Evolutionary conservation across 2,329 filamentous ascomycete genomes (phyloP), one percentile per base, ranked within the genome.

Genomic region (Fusarium agapanthi): DNA sequence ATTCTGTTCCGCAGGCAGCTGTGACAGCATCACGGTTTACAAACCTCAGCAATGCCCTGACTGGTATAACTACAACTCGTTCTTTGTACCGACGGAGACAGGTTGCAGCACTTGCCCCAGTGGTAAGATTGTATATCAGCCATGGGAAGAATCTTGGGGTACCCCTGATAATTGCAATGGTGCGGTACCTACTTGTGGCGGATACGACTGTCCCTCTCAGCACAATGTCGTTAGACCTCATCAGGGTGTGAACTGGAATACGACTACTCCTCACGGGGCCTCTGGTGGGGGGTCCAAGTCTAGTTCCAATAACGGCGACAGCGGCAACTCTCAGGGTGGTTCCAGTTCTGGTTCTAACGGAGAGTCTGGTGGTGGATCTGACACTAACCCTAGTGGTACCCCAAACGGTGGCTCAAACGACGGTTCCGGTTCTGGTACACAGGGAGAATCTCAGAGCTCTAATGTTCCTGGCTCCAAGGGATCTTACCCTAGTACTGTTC

Each of bases 71-170:
- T 11, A 69, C 37, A 56, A 63, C 5, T 47, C 65, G n/a, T 66
- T 61, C 66, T 76, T 65, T 67, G 50, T 53, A 35, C 34, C 34
- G 34, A 35, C 34, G 16, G 34, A 35, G 18, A 35, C 34, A 35
- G 16, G 16, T 5, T 35, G 34, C 34, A 35, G 34, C 9, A 35
- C 16, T 18, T 24, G 58, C 71, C 57, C 18, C 6, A 65, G 4
- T 35, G 73, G 70, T 5, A 50, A 65, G 28, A 28, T 68, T 14
- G 41, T 66, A 51, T 76, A 72, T 62, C 73, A 72, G 73, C 73
- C 72, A 43, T 72, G 53, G 53, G 62, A 76, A 62, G 47, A 64
- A 16, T 50, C n/a, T 44, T 56, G 41, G 30, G 61, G 59, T 28
- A 67, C 53, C 11, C 69, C 69, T 34, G 48, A 59, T 9, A 22